Evolutionary conservation across 805 yeast species (phyloP), one percentile per base, ranked within the genome.

Genomic region (Kluyveromyces lactis): DNA sequence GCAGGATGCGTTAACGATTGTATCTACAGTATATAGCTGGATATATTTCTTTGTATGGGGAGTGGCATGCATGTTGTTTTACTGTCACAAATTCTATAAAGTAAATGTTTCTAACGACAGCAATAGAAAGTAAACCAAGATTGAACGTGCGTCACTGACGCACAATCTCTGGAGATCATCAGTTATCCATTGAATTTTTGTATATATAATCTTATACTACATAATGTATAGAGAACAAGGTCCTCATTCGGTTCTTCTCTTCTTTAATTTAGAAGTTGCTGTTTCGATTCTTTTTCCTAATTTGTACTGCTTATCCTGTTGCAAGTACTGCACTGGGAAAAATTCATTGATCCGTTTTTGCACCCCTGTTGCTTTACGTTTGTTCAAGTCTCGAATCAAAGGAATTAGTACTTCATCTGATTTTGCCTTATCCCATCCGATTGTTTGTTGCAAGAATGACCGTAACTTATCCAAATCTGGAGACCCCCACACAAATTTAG

Each of bases 331-430:
- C 28, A 70, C 71, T 0, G 86, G 82, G 56, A 81, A 81, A 51
- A 81, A 82, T 54, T 80, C 86, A 10, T 72, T 75, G 15, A 82
- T 58, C 0, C 79, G 77, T 3, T 75, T 59, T 50, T 82, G 90
- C 18, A 67, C 63, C 0, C 77, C 75, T 43, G 70, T 69, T 36
- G 69, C 61, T 46, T 69, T 67, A 43, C 78, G 75, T 45, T 72
- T 69, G 56, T 87, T 87, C 64, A 87, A 72, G 49, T 81, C 87
- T 49, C 79, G 72, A 13, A 92, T 80, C 40, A 92, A 73, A 2
- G 98, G 99, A 15, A 89, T 69, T 55, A 92, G 64, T 3, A 87
- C 79, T 51, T 85, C 89, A 53, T 90, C 95, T 2, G 86, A 80
- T 42, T 75, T 71, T 7, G 71, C 78, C 50, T 77, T 77, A 2